A percentile compares a stretch with the other conserved stretches of the same genome.
These are phyloP conservation scores for Gentiana straminea DNA, from an alignment of 257 asterid genomes.

Conservation along the genomic window DNA sequence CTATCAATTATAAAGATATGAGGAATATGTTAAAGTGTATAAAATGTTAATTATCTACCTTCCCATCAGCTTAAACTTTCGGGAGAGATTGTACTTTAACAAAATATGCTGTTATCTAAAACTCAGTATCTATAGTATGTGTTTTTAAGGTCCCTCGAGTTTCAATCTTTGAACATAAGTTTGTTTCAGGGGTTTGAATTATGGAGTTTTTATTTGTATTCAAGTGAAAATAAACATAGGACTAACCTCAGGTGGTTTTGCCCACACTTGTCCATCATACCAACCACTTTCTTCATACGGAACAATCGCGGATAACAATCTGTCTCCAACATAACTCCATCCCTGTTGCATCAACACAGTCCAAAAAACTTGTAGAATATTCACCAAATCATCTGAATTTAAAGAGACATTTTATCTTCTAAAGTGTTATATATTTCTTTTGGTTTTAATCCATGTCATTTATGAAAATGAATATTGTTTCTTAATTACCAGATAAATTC, in stretches of 20 bases:
- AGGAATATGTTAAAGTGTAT: no score
- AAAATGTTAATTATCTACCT: no score
- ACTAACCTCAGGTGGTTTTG: conserved; percentile 87
- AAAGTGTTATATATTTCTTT: background rate
- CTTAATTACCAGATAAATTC: conserved; percentile 70
- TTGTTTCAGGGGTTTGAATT: background rate
- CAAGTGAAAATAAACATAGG: background rate
- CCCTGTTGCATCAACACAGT: conserved; percentile 34
- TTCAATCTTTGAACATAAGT: background rate
- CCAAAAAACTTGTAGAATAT: background rate
- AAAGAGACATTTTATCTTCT: no score
- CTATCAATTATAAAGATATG: no score
- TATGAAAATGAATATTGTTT: conserved; percentile 4
- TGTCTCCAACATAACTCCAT: conserved; percentile 88
- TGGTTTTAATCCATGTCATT: background rate
- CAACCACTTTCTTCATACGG: conserved; percentile 93
- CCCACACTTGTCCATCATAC: conserved; percentile 98
- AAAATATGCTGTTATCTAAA: no score
- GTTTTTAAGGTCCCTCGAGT: background rate
- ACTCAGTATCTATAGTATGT: background rate
- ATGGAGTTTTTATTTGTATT: background rate
- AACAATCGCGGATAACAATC: conserved; percentile 79
- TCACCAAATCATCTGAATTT: no score
- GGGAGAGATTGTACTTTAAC: no score
- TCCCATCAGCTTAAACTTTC: no score